Evolutionary conservation across 768 basidiomycete species (phyloP), one percentile per base, ranked within the genome.

Genomic region (Hebeloma cylindrosporum): DNA sequence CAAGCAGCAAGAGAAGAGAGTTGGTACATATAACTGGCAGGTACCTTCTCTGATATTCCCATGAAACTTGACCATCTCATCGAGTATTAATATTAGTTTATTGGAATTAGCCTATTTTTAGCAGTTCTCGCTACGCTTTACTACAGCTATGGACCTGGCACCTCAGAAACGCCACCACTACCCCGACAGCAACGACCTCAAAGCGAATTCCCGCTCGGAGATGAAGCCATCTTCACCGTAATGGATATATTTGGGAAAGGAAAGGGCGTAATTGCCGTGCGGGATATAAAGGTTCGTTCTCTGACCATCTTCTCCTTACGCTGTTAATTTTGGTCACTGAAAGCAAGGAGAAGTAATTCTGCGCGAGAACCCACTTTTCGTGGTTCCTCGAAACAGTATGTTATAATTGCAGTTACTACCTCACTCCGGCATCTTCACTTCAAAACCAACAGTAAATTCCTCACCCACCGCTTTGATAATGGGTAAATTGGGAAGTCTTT

Each of bases 321-420:
- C 9, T 2, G 17, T 30, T 27, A 45, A 34, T 26, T n/a, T 29
- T 17, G 31, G 30, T 17, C 35, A 31, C 10, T 10, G 13, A 17
- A 50, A 79, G 79, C 80, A 73, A 73, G 82, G 82, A 38, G 82
- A 85, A 53, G 61, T 77, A 1, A 50, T 85, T 11, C 64, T 83
- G 3, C 71, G 66, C 30, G 82, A 85, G 57, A 61, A 62, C 31
- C 80, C 83, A 4, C 60, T 82, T 1, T 74, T 85, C 50, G 51
- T 69, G 4, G 72, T 83, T 4, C 79, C 82, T 4, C 58, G 48
- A 34, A 58, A 69, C 48, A 69, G 83, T 83, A 36, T 38, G 74
- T 36, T 17, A 7, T 29, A 20, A 6, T 25, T 16, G 9, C 6
- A 21, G 31, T 3, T 18, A 8, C 32, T 27, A 17, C 34, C 31